Base-by-base conservation (phyloP, 345 rosid genomes). In the Pistacia integerrima region DNA sequence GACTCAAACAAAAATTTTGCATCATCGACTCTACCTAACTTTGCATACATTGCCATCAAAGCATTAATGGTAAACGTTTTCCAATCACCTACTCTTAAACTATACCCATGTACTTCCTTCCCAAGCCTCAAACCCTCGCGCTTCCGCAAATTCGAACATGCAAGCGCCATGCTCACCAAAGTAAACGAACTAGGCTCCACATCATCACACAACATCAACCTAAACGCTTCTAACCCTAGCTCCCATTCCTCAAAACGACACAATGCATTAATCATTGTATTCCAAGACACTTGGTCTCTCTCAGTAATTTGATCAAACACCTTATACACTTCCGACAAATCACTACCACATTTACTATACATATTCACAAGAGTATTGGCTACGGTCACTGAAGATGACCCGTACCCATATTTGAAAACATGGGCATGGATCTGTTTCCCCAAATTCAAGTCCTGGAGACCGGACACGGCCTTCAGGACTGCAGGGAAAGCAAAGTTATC, bases 211-310 rank as follows among this genome's bases (percentile, higher is more conserved):
- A 87, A 73, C 96, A 93, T 95, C 66, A 81, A 74, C 76, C 88
- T 82, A 79, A 93, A 92, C 4, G 87, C 87, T 30, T 88, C 86
- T 22, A 95, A 77, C 0, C 92, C 97, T 74, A 79, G 77, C 59
- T 83, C 93, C 97, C 99, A 93, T 66, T 88, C 87, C 80, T 88
- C 88, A 63, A 78, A 82, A 49, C 86, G 83, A 56, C 98, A 92
- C 35, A 91, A 73, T 0, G 94, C 83, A 59, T 94, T 82, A 66
- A 95, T 87, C 77, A 91, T 59, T 1, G 99, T 88, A 76, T 93
- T 95, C 98, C 99, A 95, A 65, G 97, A 95, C 48, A 93, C 97
- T 64, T 90, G 88, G 87, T 95, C 94, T 76, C 87, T 88, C 12
- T 83, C 90, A 8, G 89, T 58, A 69, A 95, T 93, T 86, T 91